Percentiles rank a stretch among this genome's conserved stretches.
phyloP scores from a whole-genome alignment of 768 basidiomycete species.

The Pleurotus platypus region DNA sequence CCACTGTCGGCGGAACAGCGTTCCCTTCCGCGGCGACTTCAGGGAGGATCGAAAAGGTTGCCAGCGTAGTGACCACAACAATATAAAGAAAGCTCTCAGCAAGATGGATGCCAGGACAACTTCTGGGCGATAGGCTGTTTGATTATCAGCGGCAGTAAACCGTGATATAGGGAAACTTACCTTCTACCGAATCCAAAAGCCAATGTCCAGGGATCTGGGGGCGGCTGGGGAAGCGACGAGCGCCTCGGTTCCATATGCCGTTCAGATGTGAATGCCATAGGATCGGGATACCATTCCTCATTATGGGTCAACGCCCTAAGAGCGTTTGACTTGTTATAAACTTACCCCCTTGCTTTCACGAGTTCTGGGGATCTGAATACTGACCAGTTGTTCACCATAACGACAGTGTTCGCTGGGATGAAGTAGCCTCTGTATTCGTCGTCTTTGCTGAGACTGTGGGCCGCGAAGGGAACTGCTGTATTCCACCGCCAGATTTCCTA shows the following conservation, averaged over 20 bases:
- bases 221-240: background rate
- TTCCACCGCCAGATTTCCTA: background rate
- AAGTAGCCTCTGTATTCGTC: background rate
- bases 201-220: background rate
- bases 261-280: conserved; percentile 13
- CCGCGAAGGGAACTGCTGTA: background rate
- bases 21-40: conserved; percentile 10
- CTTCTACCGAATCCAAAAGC: background rate
- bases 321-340: background rate
- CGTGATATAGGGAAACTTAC: background rate
- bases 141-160: too few species aligned
- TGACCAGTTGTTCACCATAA: background rate
- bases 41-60: conserved; percentile 13
- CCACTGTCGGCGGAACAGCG: background rate
- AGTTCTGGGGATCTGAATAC: background rate
- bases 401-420: background rate
- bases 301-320: conserved; percentile 14
- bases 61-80: conserved; percentile 12
- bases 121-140: conserved; percentile 7
- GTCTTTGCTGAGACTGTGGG: background rate
- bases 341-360: background rate
- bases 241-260: conserved; percentile 2
- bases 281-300: conserved; percentile 15
- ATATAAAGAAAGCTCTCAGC: conserved; percentile 14
- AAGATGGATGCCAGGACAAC: conserved; percentile 15